Conservation (phyloP, 208 protist species). For the Trypanosoma brucei region DNA sequence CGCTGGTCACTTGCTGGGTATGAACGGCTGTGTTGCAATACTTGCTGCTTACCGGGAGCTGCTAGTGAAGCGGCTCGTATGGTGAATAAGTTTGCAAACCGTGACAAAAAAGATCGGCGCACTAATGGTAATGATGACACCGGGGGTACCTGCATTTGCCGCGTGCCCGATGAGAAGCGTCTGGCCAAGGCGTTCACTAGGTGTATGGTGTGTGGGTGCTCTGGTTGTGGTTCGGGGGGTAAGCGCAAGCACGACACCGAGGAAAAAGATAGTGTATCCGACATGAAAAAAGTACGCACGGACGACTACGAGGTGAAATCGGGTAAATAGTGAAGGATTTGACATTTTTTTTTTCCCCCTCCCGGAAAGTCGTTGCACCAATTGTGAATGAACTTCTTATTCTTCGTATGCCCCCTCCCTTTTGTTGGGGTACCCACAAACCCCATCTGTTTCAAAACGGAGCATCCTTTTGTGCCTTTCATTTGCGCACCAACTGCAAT, state of each 20-base stretch:
- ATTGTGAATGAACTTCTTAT: too few relatives aligned
- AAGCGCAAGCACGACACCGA: conserved; percentile 10
- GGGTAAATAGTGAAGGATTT: background rate
- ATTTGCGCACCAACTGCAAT: too few relatives aligned
- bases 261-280: background rate
- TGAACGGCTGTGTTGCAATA: conserved; percentile 77
- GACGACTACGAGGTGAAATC: background rate
- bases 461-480: too few relatives aligned
- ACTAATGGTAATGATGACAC: conserved; percentile 4
- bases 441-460: too few relatives aligned
- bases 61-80: conserved; percentile 51
- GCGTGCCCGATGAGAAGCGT: conserved; percentile 62
- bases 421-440: too few relatives aligned
- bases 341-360: too few relatives aligned
- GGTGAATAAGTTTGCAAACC: conserved; percentile 49
- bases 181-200: conserved; percentile 47
- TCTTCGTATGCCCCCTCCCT: too few relatives aligned
- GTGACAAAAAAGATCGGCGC: conserved; percentile 37
- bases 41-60: conserved; percentile 66
- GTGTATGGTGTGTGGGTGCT: conserved; percentile 77
- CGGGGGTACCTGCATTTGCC: conserved; percentile 65
- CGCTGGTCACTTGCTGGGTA: conserved; percentile 82
- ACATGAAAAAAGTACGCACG: background rate
- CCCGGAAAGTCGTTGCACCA: too few relatives aligned
- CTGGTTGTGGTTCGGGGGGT: conserved; percentile 65